These are phyloP conservation scores for Panaeolus cyanescens DNA, from an alignment of 768 basidiomycete species.

Conservation along the genomic window DNA sequence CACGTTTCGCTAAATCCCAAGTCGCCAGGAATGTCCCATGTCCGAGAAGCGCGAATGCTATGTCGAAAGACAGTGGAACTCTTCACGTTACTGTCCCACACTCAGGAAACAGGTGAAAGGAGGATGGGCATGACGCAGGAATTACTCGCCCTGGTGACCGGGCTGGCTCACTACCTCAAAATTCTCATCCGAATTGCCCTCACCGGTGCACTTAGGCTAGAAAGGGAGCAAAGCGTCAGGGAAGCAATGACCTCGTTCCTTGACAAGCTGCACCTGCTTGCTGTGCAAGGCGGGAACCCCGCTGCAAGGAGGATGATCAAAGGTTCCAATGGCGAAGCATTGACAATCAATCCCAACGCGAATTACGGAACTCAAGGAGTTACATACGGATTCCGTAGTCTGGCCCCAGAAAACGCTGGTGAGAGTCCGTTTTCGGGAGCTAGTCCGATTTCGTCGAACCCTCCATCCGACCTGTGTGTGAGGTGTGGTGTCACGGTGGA, in stretches of 20 bases:
- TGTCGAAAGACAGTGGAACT: constrained; percentile 99
- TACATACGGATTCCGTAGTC: constrained; percentile 89
- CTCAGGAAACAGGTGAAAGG: constrained; percentile 88
- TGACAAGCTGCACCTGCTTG: constrained; percentile 90
- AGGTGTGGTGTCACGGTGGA: constrained; percentile 90
- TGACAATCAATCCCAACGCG: constrained; percentile 39
- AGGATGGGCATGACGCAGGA: constrained; percentile 98
- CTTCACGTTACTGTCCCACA: constrained; percentile 94
- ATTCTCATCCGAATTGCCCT: constrained; percentile 98
- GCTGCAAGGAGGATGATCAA: constrained; percentile 75
- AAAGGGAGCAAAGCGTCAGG: constrained; percentile 82
- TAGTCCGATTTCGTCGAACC: constrained; percentile 53
- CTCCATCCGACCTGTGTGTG: constrained; percentile 90
- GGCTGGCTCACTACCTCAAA: constrained; percentile 99
- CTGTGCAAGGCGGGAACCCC: constrained; percentile 83
- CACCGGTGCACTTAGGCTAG: constrained; percentile 93
- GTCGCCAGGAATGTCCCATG: constrained; percentile 90
- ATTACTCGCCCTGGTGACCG: constrained; percentile 93
- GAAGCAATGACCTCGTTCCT: constrained; percentile 90
- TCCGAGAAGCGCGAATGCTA: constrained; percentile 96
- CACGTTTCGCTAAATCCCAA: constrained; percentile 4
- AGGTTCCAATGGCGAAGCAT: constrained; percentile 67
- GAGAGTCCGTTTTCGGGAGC: constrained; percentile 71
- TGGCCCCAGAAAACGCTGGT: constrained; percentile 90
- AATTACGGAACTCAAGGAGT: constrained; percentile 85